phyloP scores from a whole-genome alignment of 2,329 filamentous ascomycete genomes.

The Talaromyces sp. region DNA sequence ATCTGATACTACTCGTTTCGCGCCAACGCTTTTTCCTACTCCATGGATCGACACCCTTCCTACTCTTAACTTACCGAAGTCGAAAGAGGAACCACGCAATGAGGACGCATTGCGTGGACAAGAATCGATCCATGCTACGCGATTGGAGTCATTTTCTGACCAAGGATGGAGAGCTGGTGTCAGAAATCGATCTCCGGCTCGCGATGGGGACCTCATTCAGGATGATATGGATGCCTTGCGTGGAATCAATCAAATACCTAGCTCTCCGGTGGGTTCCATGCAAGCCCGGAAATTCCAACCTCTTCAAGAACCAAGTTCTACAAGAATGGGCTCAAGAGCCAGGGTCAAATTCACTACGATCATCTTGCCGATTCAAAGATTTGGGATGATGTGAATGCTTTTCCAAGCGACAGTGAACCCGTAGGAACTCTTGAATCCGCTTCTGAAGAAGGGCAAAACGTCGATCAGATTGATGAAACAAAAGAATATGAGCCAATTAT shows the following conservation, averaged over 20 bases:
- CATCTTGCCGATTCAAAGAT: neutral
- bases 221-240: too few relatives aligned
- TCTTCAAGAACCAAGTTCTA: too few relatives aligned
- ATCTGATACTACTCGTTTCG: neutral
- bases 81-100: neutral
- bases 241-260: too few relatives aligned
- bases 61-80: neutral
- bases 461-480: neutral
- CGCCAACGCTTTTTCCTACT: neutral
- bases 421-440: neutral
- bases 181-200: neutral
- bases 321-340: neutral
- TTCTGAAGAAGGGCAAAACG: neutral
- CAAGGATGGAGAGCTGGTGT: neutral
- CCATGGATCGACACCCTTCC: neutral
- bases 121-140: neutral
- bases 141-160: neutral
- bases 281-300: too few relatives aligned
- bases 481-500: neutral
- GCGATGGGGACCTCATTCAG: neutral
- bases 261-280: too few relatives aligned
- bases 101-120: neutral
- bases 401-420: neutral
- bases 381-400: neutral
- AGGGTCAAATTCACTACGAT: neutral